Evolutionary conservation across 176 grass and related monocot species (phyloP), one percentile per base, ranked within the genome.

Genomic region (Musa acuminata): DNA sequence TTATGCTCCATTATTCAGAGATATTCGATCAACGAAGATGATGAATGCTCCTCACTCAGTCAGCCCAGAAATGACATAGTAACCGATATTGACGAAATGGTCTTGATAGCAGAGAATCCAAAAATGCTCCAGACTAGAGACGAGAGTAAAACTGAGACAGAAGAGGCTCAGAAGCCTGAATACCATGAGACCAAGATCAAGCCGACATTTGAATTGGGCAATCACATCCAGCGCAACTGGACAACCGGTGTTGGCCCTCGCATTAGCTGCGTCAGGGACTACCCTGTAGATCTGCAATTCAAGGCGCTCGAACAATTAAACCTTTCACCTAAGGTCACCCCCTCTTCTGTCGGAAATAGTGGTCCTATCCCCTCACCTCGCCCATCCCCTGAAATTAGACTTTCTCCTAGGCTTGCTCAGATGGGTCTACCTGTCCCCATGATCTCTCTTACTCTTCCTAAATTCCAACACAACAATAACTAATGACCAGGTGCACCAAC

Each of bases 291-390:
- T 66, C 89, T 96, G 2, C 92, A 96, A 80, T 92, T 51, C 72
- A 92, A 73, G 81, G 92, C 92, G 20, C 81, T 96, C 0, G 92
- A 96, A 85, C 92, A 96, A 66, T 89, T 96, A n/a, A 96, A 90
- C 80, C 87, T 96, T 10, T 96, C 92, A 17, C 92, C 92, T 27
- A 86, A 82, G 35, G 12, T 72, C 52, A 26, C 13, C 16, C 73
- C 71, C 4, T 84, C 87, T 50, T 83, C 85, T 64, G 53, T 68
- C 2, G 80, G 87, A 86, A 92, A 87, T 73, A 90, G 84, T 82
- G 79, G 86, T 35, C 83, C 89, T 2, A 90, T 96, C 24, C 92
- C 87, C 13, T 96, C 92, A 12, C 89, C 92, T 3, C 82, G 92
- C 3, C 92, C 92, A 1, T 90, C 73, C 59, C 87, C 87, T 0